Evolutionary conservation across 176 grass and related monocot species (phyloP), one percentile per base, ranked within the genome.

Genomic region (Thinopyrum elongatum): DNA sequence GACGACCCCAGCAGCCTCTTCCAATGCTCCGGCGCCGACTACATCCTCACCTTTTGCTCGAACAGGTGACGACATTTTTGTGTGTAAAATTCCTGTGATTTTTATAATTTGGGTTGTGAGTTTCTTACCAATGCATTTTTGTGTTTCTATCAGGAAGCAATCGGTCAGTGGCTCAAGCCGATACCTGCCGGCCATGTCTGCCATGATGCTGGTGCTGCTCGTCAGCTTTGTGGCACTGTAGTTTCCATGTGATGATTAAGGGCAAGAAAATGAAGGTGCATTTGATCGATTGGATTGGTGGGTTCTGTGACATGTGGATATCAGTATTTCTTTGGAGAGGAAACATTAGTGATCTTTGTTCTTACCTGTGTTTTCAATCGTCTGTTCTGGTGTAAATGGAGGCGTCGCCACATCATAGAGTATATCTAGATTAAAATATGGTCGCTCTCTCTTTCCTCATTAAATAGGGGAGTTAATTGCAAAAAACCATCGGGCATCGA

Each of bases 31-130:
- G 41, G 34, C 9, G 85, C 73, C 10, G 92, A 90, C 49, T 90
- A 88, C 55, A 80, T 86, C 35, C 31, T 93, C 23, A 76, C 82
- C 63, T 93, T 93, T 81, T 92, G 92, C 87, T 39, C 76, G 1
- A 79, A 27, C 34, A 62, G 55, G 76, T 79, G 33, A 42, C 69
- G 2, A 3, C 42, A 38, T 7, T 7, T 31, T 31, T 31, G 30
- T 31, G 30, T 7, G 35, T 38, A 38, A 13, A 13, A 5, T 28
- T 28, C 60, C 10, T 63, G 25, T 27, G 25, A 2, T 63, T 11
- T 6, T n/a, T n/a, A 31, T 0, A 66, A 6, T 66, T 31, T 6
- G 2, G 10, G 14, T 14, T 28, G 10, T 64, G 62, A 16, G 5
- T 16, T 31, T 31, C 30, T 31, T 30, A 30, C 16, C 19, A 23